These are phyloP conservation scores for Pseudocercospora eumusae DNA, from an alignment of 2,329 filamentous ascomycete genomes.

Conservation along the genomic window DNA sequence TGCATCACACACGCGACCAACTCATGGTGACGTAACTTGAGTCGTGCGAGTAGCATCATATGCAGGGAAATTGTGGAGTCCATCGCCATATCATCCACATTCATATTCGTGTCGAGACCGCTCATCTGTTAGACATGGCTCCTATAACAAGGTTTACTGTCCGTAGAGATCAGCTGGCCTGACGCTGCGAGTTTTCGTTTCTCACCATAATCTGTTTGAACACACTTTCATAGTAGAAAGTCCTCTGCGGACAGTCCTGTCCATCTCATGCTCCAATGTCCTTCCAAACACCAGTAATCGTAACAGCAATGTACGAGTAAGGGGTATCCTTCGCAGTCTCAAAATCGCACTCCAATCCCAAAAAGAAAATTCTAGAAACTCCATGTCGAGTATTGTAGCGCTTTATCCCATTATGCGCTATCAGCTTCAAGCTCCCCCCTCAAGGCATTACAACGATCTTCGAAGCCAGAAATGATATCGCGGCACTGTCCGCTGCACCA, in stretches of 20 bases:
- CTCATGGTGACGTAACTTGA: background rate
- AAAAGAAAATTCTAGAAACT: background rate
- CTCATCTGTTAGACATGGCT: background rate
- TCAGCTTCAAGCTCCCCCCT: conserved; percentile 46
- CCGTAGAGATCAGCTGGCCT: background rate
- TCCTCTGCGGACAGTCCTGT: background rate
- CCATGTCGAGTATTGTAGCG: background rate
- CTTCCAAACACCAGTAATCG: background rate
- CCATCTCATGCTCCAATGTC: background rate
- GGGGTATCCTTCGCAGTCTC: conserved; percentile 8
- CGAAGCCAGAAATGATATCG: conserved; percentile 89
- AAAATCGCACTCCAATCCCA: conserved; percentile 7
- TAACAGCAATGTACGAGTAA: conserved; percentile 1
- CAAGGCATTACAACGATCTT: conserved; percentile 85
- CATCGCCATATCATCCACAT: background rate
- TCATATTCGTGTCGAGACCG: background rate
- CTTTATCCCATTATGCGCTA: background rate
- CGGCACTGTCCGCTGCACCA: conserved; percentile 83
- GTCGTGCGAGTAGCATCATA: conserved; percentile 1
- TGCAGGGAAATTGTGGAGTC: conserved; percentile 6
- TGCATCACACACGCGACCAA: background rate
- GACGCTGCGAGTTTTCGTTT: background rate
- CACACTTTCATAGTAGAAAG: background rate
- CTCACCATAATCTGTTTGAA: background rate
- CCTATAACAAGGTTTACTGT: background rate